A percentile compares a stretch with the other conserved stretches of the same genome.
Evolutionary conservation across 495 filamentous ascomycete species (phyloP).

Genomic region (Lichina pygmaea): DNA sequence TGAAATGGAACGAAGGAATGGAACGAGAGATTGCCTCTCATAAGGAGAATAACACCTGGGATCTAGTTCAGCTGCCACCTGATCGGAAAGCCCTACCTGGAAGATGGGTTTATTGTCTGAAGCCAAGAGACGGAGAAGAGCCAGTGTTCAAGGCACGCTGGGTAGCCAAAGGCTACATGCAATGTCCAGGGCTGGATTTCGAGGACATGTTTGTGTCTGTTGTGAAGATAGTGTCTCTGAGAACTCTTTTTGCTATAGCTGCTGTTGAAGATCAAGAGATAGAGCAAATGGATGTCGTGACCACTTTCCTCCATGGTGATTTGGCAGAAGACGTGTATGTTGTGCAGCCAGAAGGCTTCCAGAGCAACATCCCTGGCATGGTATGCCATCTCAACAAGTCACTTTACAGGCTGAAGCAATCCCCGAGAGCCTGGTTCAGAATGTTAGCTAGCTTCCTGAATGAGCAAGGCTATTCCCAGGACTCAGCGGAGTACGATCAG

Average conservation of each 20-base stretch:
- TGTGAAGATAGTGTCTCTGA: slow-evolving; percentile 1
- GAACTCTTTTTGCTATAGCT: slow-evolving; percentile 3
- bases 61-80: background rate
- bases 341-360: slow-evolving; percentile 5
- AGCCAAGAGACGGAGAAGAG: slow-evolving; percentile 2
- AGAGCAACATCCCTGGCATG: background rate
- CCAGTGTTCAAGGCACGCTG: slow-evolving; percentile 6
- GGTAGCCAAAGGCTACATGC: slow-evolving; percentile 6
- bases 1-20: background rate
- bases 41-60: background rate
- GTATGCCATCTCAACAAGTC: slow-evolving; percentile 1
- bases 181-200: slow-evolving; percentile 8
- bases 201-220: slow-evolving; percentile 8
- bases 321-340: slow-evolving; percentile 8
- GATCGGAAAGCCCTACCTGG: background rate
- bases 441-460: background rate
- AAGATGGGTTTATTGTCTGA: slow-evolving; percentile 7
- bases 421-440: background rate
- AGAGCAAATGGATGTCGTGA: slow-evolving; percentile 11
- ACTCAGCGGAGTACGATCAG: too few species aligned
- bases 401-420: slow-evolving; percentile 1
- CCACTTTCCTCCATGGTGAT: slow-evolving; percentile 9
- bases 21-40: background rate
- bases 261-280: slow-evolving; percentile 7
- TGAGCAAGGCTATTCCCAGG: background rate